A percentile compares a stretch with the other conserved stretches of the same genome.
These are phyloP conservation scores for Knoxia roxburghii DNA, from an alignment of 257 asterid genomes.

Conservation along the genomic window DNA sequence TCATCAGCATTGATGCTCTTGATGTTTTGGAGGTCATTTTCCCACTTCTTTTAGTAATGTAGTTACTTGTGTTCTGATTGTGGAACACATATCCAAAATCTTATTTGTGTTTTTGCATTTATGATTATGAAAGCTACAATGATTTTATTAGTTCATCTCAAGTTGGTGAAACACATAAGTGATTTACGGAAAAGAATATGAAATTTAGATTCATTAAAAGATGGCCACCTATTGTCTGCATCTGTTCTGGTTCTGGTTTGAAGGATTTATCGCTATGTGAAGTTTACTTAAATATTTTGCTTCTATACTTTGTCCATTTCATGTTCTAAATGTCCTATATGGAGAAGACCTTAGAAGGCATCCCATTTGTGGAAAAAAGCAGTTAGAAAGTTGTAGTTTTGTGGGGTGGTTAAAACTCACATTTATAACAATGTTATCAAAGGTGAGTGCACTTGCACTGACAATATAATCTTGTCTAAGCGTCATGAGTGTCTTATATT, in stretches of 20 bases:
- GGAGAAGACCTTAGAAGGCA: background rate
- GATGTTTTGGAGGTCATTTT: slow-evolving; percentile 86
- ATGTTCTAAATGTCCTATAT: background rate
- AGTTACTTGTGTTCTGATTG: background rate
- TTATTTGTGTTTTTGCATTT: background rate
- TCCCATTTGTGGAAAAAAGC: background rate
- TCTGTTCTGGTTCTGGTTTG: background rate
- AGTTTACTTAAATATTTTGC: background rate
- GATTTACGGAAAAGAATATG: background rate
- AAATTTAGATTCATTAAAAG: background rate
- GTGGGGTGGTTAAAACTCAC: background rate
- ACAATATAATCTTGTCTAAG: slow-evolving; percentile 1
- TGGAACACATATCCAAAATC: background rate
- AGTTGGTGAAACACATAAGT: too few relatives aligned
- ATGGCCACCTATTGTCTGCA: background rate
- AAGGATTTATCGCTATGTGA: background rate
- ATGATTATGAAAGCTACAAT: background rate
- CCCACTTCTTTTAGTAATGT: background rate
- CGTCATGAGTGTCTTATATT: background rate
- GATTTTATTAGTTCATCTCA: background rate
- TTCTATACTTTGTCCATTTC: background rate
- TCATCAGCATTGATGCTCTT: slow-evolving; percentile 87
- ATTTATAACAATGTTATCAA: slow-evolving; percentile 55
- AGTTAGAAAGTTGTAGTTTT: background rate
- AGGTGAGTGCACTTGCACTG: slow-evolving; percentile 42